A percentile compares a stretch with the other conserved stretches of the same genome.
phyloP scores from a whole-genome alignment of 2,329 filamentous ascomycete genomes.

The Penicillium sp. region DNA sequence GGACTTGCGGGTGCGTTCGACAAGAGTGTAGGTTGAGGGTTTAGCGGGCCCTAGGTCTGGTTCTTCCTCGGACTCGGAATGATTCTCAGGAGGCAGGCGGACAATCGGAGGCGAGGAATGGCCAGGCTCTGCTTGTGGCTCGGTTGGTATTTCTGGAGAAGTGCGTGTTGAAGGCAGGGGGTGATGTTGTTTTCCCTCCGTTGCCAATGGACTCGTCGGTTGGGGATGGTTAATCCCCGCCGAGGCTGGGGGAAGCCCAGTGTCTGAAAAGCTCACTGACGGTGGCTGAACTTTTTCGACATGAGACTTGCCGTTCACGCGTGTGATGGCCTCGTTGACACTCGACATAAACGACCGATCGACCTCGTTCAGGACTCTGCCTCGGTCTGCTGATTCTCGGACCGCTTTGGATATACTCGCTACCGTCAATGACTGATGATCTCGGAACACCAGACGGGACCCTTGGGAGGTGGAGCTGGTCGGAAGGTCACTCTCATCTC shows the following conservation, averaged over 20 bases:
- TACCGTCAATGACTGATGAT: conserved; percentile 43
- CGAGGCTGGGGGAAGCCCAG: neutral
- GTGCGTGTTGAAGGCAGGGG: neutral
- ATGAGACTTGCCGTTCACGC: conserved; percentile 30
- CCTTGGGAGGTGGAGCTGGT: conserved; percentile 11
- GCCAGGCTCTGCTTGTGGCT: neutral
- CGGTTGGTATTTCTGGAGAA: neutral
- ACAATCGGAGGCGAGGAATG: conserved; percentile 13
- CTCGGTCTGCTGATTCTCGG: conserved; percentile 31
- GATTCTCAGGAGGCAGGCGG: conserved; percentile 14
- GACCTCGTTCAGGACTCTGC: conserved; percentile 23
- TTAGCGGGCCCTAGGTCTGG: conserved; percentile 24
- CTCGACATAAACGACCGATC: conserved; percentile 38
- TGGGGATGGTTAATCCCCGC: neutral
- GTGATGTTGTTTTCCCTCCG: neutral
- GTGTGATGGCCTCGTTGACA: conserved; percentile 36
- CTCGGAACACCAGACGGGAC: conserved; percentile 34
- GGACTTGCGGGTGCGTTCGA: conserved; percentile 78
- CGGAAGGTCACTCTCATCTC: conserved; percentile 3
- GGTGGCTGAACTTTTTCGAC: neutral
- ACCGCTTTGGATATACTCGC: conserved; percentile 41
- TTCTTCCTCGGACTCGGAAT: conserved; percentile 12
- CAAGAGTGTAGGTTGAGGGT: conserved; percentile 51
- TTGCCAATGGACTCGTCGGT: neutral
- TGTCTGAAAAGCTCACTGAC: neutral